phyloP scores from a whole-genome alignment of 176 grass and related monocot species.

The Tillandsia fasciculata region DNA sequence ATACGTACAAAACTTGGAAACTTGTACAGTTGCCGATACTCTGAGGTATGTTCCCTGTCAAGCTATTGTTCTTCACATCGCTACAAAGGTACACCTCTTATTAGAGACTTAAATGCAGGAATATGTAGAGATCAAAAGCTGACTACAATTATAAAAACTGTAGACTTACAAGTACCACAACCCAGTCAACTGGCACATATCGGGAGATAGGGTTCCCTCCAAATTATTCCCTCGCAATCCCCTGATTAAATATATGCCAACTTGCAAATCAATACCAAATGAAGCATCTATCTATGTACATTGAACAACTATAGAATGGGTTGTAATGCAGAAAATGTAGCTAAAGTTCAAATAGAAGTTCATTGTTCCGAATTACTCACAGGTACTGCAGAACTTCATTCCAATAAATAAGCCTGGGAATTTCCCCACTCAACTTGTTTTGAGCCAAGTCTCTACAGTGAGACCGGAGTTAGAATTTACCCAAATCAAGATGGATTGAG shows the following conservation, averaged over 20 bases:
- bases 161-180: constrained; percentile 96
- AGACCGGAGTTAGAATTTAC: neutral
- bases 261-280: constrained; percentile 1
- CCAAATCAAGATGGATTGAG: neutral
- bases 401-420: constrained; percentile 97
- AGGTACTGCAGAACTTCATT: constrained; percentile 95
- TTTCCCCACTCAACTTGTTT: constrained; percentile 86
- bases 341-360: neutral
- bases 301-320: neutral
- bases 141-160: neutral
- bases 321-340: neutral
- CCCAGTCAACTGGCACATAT: constrained; percentile 92
- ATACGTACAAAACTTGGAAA: constrained; percentile 98
- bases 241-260: constrained; percentile 20
- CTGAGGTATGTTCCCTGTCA: constrained; percentile 69
- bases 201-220: constrained; percentile 67
- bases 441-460: constrained; percentile 75
- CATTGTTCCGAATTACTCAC: constrained; percentile 32
- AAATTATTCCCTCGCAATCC: constrained; percentile 78
- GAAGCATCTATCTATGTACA: neutral
- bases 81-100: constrained; percentile 22
- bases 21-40: constrained; percentile 94
- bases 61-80: constrained; percentile 91
- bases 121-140: neutral
- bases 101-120: neutral